phyloP scores from a whole-genome alignment of 768 basidiomycete species.

The Suillus paluster region DNA sequence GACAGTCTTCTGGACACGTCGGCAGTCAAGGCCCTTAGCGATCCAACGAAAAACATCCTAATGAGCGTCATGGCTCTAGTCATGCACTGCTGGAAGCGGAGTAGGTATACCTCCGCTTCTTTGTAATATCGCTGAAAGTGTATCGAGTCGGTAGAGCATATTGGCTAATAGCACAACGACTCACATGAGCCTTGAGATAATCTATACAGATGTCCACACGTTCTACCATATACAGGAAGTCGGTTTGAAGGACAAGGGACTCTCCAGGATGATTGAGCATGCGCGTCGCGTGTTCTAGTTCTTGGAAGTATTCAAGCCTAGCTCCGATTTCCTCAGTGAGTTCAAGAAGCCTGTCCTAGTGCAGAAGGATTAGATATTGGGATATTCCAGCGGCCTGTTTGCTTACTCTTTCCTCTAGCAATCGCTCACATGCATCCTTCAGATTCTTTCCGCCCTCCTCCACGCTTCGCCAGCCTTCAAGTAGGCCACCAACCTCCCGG shows the following conservation, averaged over 20 bases:
- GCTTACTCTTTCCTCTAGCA: slow-evolving; percentile 88
- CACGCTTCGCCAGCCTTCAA: slow-evolving; percentile 83
- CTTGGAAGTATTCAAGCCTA: slow-evolving; percentile 91
- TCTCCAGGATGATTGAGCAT: slow-evolving; percentile 96
- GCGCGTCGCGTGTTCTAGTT: slow-evolving; percentile 89
- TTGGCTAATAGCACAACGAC: slow-evolving; percentile 26
- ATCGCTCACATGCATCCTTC: slow-evolving; percentile 87
- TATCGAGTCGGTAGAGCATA: background rate
- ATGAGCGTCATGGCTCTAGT: slow-evolving; percentile 97
- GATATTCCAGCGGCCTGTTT: background rate
- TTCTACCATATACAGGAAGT: slow-evolving; percentile 96
- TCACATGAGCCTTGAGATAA: slow-evolving; percentile 84
- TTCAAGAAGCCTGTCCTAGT: slow-evolving; percentile 75
- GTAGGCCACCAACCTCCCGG: slow-evolving; percentile 76
- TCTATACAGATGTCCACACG: slow-evolving; percentile 94
- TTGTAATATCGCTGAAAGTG: slow-evolving; percentile 76
- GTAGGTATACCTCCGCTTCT: slow-evolving; percentile 93
- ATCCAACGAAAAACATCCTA: slow-evolving; percentile 94
- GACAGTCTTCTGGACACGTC: slow-evolving; percentile 78
- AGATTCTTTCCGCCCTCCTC: slow-evolving; percentile 92
- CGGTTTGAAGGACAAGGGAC: slow-evolving; percentile 84
- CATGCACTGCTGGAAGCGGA: slow-evolving; percentile 98
- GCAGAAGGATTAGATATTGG: slow-evolving; percentile 2
- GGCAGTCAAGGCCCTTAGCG: slow-evolving; percentile 73
- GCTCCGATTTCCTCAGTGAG: slow-evolving; percentile 82